Base-by-base conservation (phyloP, 495 filamentous ascomycete genomes). In the Hamigera avellanea region DNA sequence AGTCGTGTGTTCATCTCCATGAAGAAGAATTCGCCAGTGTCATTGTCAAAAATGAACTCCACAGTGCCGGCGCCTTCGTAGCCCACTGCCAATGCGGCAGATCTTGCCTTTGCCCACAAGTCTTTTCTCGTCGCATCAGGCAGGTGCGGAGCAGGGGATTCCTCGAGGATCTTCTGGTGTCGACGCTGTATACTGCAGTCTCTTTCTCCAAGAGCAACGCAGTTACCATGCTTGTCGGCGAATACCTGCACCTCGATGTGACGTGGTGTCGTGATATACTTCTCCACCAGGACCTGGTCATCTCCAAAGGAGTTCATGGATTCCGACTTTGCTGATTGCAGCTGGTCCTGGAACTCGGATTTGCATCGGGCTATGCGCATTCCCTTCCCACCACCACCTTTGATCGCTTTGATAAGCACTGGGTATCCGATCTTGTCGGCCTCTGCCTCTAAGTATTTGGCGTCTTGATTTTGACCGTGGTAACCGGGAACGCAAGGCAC, bases 1-100 rank as follows among this genome's bases (percentile, higher is more conserved):
- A 98, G 69, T 35, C 91, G 73, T 0, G 91, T 95, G 61, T 98
- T 98, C 91, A 96, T 96, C 61, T 98, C 91, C 91, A 98, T 96
- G 61, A 99, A 99, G 66, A 85, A 99, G 59, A 96, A 96, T 30
- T 88, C 71, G 6, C 81, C 83, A 0, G 80, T 80, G 41, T 95
- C 93, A 48, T 91, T 93, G 64, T 99, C 93, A 39, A 99, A 88
- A 40, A 99, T 99, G 56, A 95, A 98, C 54, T 99, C 91, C 5
- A 99, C 91, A 0, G 91, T 99, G 2, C 91, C 91, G 14, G 91
- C 91, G 14, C 91, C 93, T 49, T 93, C 83, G 49, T 99, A 99
- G 10, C 83, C 84, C 10, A 96, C 93, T 2, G 91, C 89, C 30
- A 86, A 57, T 1, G 91, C 91, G 10, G 91, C 93, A 8, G 81